Conservation (phyloP, 1,139 yeast species). For the Spencermartinsiella ligniputridi region DNA sequence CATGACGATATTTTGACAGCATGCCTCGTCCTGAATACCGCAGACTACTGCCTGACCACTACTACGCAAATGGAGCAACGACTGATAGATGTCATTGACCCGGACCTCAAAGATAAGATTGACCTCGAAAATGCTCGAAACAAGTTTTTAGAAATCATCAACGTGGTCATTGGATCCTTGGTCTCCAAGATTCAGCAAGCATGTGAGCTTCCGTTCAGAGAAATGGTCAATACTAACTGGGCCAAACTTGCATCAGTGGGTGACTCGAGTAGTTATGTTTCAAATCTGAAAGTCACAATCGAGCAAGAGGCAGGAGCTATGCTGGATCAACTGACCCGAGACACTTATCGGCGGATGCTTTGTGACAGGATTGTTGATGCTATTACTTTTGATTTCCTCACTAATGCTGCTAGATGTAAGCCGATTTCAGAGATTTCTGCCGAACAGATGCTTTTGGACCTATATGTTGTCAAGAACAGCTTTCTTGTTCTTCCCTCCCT, state of each 20-base stretch:
- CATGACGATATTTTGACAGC: constrained; percentile 63
- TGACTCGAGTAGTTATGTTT: constrained; percentile 67
- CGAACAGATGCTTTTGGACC: constrained; percentile 76
- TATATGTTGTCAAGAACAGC: constrained; percentile 56
- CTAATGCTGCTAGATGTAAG: constrained; percentile 52
- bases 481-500: constrained; percentile 48
- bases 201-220: constrained; percentile 74
- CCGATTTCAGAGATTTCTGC: constrained; percentile 69
- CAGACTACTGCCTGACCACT: constrained; percentile 82
- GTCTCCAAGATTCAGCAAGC: constrained; percentile 59
- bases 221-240: constrained; percentile 81
- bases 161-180: constrained; percentile 53
- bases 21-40: constrained; percentile 76
- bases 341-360: constrained; percentile 64
- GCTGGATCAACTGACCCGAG: constrained; percentile 61
- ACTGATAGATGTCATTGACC: constrained; percentile 47
- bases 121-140: constrained; percentile 56
- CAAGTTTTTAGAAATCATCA: constrained; percentile 54
- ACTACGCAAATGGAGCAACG: constrained; percentile 71
- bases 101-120: constrained; percentile 35
- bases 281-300: constrained; percentile 50
- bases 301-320: constrained; percentile 45
- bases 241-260: constrained; percentile 54
- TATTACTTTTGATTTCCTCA: constrained; percentile 53
- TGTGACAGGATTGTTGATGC: constrained; percentile 74